phyloP scores from a whole-genome alignment of 768 basidiomycete genomes.

The Candolleomyces efflorescens region DNA sequence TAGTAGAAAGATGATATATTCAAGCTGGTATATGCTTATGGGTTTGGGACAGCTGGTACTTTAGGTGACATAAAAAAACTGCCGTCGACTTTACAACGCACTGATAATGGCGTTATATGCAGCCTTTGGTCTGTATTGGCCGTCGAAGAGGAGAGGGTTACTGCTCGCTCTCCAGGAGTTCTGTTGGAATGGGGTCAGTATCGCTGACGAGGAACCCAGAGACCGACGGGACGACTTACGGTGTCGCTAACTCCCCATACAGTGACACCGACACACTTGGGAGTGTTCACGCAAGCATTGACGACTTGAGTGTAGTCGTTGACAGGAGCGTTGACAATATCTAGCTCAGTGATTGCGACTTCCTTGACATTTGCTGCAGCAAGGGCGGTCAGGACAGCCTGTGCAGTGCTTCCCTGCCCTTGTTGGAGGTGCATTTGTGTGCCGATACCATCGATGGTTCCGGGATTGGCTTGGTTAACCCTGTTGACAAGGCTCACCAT shows the following conservation, averaged over 20 bases:
- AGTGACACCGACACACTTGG: slow-evolving; percentile 43
- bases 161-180: slow-evolving; percentile 44
- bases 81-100: slow-evolving; percentile 8
- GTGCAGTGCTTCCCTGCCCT: slow-evolving; percentile 35
- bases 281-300: slow-evolving; percentile 39
- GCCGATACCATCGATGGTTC: slow-evolving; percentile 46
- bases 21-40: neutral
- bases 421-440: slow-evolving; percentile 44
- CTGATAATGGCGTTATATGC: slow-evolving; percentile 29
- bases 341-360: slow-evolving; percentile 45
- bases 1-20: neutral
- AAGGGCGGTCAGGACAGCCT: slow-evolving; percentile 43
- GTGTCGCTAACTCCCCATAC: slow-evolving; percentile 46
- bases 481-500: slow-evolving; percentile 39
- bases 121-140: slow-evolving; percentile 42
- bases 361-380: slow-evolving; percentile 30
- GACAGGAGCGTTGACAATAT: slow-evolving; percentile 33
- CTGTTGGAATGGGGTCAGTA: slow-evolving; percentile 13
- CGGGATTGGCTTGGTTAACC: slow-evolving; percentile 30
- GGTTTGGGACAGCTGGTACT: neutral
- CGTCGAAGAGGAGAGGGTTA: slow-evolving; percentile 43
- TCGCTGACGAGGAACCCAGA: neutral
- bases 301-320: slow-evolving; percentile 42
- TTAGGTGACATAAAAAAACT: neutral
- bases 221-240: slow-evolving; percentile 21